Conservation (phyloP, 2,329 filamentous ascomycete species). For the Balansia obtecta region DNA sequence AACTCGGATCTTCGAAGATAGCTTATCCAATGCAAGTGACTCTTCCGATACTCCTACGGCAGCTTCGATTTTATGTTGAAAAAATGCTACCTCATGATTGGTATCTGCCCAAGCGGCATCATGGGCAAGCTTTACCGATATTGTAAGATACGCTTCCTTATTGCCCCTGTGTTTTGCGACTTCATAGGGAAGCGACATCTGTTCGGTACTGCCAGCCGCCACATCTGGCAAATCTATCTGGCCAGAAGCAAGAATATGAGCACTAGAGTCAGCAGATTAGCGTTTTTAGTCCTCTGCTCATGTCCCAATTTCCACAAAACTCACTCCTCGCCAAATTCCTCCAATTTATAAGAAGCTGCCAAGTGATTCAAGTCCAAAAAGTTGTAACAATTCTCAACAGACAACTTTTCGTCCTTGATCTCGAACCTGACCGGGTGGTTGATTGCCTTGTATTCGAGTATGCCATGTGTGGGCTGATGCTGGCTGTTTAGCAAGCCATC, state of each 20-base stretch:
- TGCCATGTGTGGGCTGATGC: constrained; percentile 43
- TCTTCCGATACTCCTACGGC: constrained; percentile 8
- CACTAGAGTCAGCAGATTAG: neutral
- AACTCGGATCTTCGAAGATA: neutral
- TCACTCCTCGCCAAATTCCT: constrained; percentile 28
- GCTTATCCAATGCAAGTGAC: neutral
- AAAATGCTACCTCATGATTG: constrained; percentile 43
- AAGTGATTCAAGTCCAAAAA: constrained; percentile 33
- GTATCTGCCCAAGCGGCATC: constrained; percentile 36
- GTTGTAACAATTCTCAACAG: constrained; percentile 36
- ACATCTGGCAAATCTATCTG: constrained; percentile 28
- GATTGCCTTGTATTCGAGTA: constrained; percentile 44
- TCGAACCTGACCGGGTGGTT: constrained; percentile 39
- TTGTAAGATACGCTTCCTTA: constrained; percentile 30
- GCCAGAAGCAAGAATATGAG: constrained; percentile 11
- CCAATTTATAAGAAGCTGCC: constrained; percentile 29
- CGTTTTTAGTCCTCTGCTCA: neutral
- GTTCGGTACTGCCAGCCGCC: constrained; percentile 22
- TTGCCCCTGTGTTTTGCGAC: constrained; percentile 7
- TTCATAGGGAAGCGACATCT: neutral
- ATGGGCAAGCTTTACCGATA: constrained; percentile 30
- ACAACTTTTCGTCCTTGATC: constrained; percentile 23
- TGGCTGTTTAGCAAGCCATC: constrained; percentile 42
- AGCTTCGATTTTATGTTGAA: constrained; percentile 29
- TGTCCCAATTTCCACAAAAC: neutral